phyloP scores from a whole-genome alignment of 2,329 filamentous ascomycete species.

The Venturia effusa region DNA sequence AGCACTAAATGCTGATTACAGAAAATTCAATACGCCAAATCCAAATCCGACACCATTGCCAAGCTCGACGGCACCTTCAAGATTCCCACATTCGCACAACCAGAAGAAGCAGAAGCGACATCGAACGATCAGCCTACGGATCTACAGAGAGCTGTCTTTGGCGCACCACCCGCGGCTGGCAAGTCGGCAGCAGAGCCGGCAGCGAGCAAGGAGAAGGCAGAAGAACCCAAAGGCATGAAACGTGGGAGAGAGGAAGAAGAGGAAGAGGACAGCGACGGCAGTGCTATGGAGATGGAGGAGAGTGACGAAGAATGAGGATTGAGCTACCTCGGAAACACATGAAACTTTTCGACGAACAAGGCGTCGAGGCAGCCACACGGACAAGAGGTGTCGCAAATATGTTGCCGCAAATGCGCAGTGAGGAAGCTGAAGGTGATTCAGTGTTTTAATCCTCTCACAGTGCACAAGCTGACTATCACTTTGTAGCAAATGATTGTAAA shows the following conservation, averaged over 20 bases:
- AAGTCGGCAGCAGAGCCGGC: constrained; percentile 3
- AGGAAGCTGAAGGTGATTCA: background rate
- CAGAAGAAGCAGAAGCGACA: background rate
- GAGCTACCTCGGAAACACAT: background rate
- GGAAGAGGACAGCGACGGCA: constrained; percentile 6
- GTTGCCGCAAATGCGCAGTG: background rate
- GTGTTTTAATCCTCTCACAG: background rate
- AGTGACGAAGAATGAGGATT: constrained; percentile 6
- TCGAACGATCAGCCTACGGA: constrained; percentile 1
- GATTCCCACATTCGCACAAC: constrained; percentile 39
- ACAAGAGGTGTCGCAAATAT: background rate
- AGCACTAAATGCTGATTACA: constrained; percentile 28
- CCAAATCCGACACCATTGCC: constrained; percentile 75
- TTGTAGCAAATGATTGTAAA: background rate
- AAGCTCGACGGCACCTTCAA: constrained; percentile 89
- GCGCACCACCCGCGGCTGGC: constrained; percentile 6
- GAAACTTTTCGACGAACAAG: background rate
- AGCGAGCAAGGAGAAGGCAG: constrained; percentile 3
- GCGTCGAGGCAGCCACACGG: background rate
- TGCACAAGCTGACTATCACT: constrained; percentile 1
- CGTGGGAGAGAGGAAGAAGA: constrained; percentile 9
- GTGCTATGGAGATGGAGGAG: constrained; percentile 10
- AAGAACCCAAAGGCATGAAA: constrained; percentile 8
- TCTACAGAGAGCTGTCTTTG: constrained; percentile 10
- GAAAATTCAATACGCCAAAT: constrained; percentile 87